Evolutionary conservation across 2,329 filamentous ascomycete genomes (phyloP).

Genomic region (Xylaria sp.): DNA sequence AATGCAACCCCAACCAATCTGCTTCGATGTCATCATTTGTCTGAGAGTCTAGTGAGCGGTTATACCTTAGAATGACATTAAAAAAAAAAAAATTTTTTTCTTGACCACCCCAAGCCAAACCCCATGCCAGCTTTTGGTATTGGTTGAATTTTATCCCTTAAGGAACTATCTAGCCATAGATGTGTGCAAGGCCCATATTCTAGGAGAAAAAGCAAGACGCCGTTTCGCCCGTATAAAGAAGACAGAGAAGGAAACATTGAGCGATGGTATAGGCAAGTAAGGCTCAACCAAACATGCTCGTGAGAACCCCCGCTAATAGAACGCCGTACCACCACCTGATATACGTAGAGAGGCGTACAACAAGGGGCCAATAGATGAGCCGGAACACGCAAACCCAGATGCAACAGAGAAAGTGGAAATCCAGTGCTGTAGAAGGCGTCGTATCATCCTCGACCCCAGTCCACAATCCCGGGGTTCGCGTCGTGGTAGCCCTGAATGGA

Average conservation of each 20-base stretch:
- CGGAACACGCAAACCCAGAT: no score
- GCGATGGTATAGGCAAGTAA: background rate
- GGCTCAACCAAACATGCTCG: background rate
- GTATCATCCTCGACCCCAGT: slow-evolving; percentile 36
- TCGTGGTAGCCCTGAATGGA: slow-evolving; percentile 47
- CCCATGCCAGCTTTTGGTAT: background rate
- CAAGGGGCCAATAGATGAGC: background rate
- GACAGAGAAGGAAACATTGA: background rate
- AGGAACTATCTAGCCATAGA: background rate
- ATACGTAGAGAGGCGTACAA: no score
- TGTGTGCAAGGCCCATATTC: background rate
- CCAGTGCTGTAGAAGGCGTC: background rate
- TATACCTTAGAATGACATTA: no score
- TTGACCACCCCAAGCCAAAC: background rate
- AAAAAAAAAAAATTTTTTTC: background rate
- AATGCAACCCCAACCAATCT: background rate
- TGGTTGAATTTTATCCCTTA: background rate
- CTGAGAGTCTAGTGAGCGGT: no score
- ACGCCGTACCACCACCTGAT: background rate
- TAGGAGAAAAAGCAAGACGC: background rate
- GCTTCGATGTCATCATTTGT: background rate
- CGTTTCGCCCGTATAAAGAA: background rate
- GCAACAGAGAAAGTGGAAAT: no score
- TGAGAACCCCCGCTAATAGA: background rate
- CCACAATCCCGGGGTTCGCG: slow-evolving; percentile 41